Conservation (phyloP, 2,329 filamentous ascomycete species). For the Stagonosporopsis chrysanthemi region DNA sequence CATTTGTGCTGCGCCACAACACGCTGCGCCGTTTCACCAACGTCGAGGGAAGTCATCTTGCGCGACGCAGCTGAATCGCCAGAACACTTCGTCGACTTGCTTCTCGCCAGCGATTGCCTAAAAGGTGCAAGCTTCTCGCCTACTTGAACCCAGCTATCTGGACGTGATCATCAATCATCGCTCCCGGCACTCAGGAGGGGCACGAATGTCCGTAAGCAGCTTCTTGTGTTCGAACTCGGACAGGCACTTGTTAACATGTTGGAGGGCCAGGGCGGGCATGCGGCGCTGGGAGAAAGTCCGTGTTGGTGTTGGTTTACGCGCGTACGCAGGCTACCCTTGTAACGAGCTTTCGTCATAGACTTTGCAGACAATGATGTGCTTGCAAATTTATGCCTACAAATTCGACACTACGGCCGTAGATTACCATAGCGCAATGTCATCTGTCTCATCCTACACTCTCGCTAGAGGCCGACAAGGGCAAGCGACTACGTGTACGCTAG, state of each 20-base stretch:
- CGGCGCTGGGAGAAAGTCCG: background rate
- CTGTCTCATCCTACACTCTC: background rate
- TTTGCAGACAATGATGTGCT: background rate
- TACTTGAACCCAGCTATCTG: background rate
- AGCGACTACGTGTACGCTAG: slow-evolving; percentile 25
- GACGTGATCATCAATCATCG: background rate
- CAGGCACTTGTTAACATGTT: background rate
- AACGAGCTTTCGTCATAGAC: background rate
- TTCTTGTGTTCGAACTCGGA: background rate
- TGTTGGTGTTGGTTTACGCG: slow-evolving; percentile 3
- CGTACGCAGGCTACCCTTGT: slow-evolving; percentile 2
- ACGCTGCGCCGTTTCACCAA: slow-evolving; percentile 6
- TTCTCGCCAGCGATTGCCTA: slow-evolving; percentile 21
- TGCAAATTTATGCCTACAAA: background rate
- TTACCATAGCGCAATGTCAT: background rate
- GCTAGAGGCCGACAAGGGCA: slow-evolving; percentile 16
- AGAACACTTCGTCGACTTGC: background rate
- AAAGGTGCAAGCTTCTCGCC: slow-evolving; percentile 22
- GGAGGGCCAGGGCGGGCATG: background rate
- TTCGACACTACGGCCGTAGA: background rate
- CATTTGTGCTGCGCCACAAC: background rate
- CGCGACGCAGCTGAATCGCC: slow-evolving; percentile 1
- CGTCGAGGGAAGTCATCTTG: background rate
- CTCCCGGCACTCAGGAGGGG: background rate
- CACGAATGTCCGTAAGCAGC: background rate